Base-by-base conservation (phyloP, 352 stramenopile genomes). In the Phytophthora pistaciae region DNA sequence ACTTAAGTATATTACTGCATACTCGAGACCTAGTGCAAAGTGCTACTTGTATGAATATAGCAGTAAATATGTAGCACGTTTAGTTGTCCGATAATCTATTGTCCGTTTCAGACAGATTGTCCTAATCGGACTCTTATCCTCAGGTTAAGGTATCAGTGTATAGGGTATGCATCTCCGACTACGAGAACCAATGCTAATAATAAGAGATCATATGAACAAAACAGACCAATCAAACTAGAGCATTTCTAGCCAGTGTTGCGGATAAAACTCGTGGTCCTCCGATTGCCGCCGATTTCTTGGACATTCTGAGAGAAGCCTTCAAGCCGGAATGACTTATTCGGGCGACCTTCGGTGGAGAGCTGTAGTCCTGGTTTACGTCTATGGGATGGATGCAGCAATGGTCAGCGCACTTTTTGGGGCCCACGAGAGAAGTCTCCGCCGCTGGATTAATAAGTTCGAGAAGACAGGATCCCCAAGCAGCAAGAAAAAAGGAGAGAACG, bases 311-410 rank as follows among this genome's bases (percentile, higher is more conserved):
- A 42, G 10, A 16, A 16, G 36, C 13, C 13, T 16, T 5, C 36
- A 42, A 42, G 13, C 11, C 10, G 10, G 10, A 5, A 69, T 66
- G 67, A 74, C 60, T 5, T 53, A 62, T 16, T 69, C 59, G 1
- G 18, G 27, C 10, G 62, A 78, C 27, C 42, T 78, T 21, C 49
- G 66, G 1, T 78, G 71, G 71, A 21, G 71, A 4, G 48, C 66
- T 7, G 50, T 78, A 31, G 60, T 74, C 3, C 55, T 72, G 6
- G 23, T 42, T 9, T 76, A 71, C 59, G 20, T 74, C 14, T 79
- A 76, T 49, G 60, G 56, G 10, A 58, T 73, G 16, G 54, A 73
- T 13, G 25, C 27, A 4, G 20, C 3, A n/a, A 53, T 52, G 27
- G 64, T 79, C 8, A 40, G 10, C 9, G 20, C 20, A 2, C 25